Conservation (phyloP, 805 yeast genomes). For the Kregervanrija delftensis region DNA sequence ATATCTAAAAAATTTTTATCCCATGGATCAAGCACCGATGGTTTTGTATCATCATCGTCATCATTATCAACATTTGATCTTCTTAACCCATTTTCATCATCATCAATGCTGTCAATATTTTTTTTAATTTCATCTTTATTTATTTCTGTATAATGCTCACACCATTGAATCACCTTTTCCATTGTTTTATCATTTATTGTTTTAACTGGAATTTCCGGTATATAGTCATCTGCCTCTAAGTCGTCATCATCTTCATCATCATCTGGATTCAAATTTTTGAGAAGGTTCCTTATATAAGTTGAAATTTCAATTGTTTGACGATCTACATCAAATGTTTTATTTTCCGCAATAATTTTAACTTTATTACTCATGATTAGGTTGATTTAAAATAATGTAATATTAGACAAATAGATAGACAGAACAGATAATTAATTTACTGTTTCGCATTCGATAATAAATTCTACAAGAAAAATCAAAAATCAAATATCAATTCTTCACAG, state of each 20-base stretch:
- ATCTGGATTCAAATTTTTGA: constrained; percentile 46
- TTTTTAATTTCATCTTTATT: constrained; percentile 1
- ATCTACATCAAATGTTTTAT: constrained; percentile 63
- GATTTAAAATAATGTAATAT: too few relatives aligned
- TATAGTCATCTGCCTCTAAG: constrained; percentile 1
- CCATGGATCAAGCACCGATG: constrained; percentile 72
- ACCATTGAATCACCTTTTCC: constrained; percentile 9
- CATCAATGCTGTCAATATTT: constrained; percentile 15
- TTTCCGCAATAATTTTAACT: constrained; percentile 39
- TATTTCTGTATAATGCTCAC: constrained; percentile 8
- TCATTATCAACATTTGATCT: constrained; percentile 27
- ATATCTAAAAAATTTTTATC: constrained; percentile 84
- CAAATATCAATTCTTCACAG: too few relatives aligned
- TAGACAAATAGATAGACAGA: too few relatives aligned
- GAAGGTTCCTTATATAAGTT: constrained; percentile 69
- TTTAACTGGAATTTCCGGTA: constrained; percentile 7
- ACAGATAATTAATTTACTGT: too few relatives aligned
- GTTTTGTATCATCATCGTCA: constrained; percentile 50
- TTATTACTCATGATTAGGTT: too few relatives aligned
- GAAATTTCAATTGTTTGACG: constrained; percentile 74
- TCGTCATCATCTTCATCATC: constrained; percentile 1
- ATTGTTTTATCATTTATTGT: constrained; percentile 4
- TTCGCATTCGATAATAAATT: too few relatives aligned
- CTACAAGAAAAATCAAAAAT: too few relatives aligned
- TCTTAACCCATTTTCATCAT: constrained; percentile 7